Evolutionary conservation across 148 eudicot genomes (phyloP).

Genomic region (Simmondsia chinensis): DNA sequence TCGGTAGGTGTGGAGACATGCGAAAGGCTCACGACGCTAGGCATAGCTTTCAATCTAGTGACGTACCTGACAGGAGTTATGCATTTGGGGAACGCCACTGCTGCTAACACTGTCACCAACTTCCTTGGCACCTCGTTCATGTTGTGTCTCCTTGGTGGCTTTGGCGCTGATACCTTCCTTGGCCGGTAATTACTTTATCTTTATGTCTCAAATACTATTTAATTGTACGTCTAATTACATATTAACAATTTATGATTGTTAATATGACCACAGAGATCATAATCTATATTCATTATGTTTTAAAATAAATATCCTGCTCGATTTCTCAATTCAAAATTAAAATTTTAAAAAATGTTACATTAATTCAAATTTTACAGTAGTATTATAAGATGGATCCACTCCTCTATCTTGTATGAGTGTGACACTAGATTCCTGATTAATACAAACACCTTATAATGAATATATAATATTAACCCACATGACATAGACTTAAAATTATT

Average conservation of each 20-base stretch:
- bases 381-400: too few relatives aligned
- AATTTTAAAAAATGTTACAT: too few relatives aligned
- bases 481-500: too few relatives aligned
- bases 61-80: constrained; percentile 78
- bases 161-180: constrained; percentile 71
- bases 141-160: constrained; percentile 86
- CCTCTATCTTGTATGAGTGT: too few relatives aligned
- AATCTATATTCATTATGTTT: too few relatives aligned
- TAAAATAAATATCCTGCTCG: too few relatives aligned
- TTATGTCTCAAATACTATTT: neutral
- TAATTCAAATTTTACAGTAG: too few relatives aligned
- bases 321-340: too few relatives aligned
- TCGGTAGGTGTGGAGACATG: constrained; percentile 56
- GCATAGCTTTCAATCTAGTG: constrained; percentile 79
- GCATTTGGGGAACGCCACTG: constrained; percentile 78
- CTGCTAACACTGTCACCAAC: constrained; percentile 85
- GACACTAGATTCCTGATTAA: too few relatives aligned
- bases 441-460: too few relatives aligned
- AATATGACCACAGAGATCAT: too few relatives aligned
- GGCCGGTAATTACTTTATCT: constrained; percentile 41
- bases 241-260: neutral
- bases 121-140: constrained; percentile 92
- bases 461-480: too few relatives aligned
- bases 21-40: constrained; percentile 78
- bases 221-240: neutral